Evolutionary conservation across 257 asterid species (phyloP).

Genomic region (Marsdenia floribunda): DNA sequence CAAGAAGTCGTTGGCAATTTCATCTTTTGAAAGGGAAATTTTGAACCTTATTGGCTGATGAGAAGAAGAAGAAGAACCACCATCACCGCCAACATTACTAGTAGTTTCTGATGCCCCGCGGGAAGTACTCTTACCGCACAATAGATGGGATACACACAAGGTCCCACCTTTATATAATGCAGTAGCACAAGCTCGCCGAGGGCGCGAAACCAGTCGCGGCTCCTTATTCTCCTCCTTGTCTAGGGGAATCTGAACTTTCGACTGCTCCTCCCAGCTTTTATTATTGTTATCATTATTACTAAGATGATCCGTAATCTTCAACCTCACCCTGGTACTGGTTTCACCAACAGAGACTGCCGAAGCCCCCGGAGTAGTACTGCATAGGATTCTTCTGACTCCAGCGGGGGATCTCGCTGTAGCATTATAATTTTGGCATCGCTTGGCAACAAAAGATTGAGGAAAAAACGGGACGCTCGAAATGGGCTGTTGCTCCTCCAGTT

Average conservation of each 20-base stretch:
- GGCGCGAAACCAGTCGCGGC: slow-evolving; percentile 9
- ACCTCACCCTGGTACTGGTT: not conserved
- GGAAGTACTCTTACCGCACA: no score
- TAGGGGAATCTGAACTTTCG: no score
- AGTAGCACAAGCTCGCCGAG: not conserved
- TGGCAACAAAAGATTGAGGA: no score
- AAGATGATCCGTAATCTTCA: not conserved
- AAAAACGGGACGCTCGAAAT: not conserved
- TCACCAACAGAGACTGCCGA: no score
- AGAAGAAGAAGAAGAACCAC: no score
- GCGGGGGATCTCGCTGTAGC: no score
- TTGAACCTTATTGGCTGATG: not conserved
- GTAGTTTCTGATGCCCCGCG: not conserved
- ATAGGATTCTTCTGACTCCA: no score
- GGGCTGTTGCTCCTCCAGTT: not conserved
- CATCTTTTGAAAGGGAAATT: slow-evolving; percentile 16
- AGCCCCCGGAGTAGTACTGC: no score
- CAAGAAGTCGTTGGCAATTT: slow-evolving; percentile 19
- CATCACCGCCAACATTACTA: no score
- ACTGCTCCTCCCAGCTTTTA: no score
- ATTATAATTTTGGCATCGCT: no score
- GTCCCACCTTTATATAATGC: not conserved
- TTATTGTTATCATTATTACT: not conserved
- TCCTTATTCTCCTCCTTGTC: slow-evolving; percentile 2
- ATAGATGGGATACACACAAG: not conserved